Conservation (phyloP, 2,329 filamentous ascomycete genomes). For the Fusarium foetens region DNA sequence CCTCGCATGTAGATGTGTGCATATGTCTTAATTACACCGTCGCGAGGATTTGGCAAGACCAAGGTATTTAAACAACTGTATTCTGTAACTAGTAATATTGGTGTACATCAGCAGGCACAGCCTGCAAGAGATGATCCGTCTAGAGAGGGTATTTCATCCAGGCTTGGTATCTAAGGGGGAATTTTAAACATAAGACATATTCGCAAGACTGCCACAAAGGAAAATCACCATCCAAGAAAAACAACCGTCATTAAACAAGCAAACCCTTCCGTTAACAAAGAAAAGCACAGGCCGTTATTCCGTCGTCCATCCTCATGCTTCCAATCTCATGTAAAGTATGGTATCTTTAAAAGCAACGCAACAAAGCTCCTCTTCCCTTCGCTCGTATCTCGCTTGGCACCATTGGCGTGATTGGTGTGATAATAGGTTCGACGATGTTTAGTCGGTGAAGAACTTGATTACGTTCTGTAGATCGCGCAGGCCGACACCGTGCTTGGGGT, state of each 20-base stretch:
- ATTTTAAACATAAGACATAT: slow-evolving; percentile 25
- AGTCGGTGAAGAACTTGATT: slow-evolving; percentile 88
- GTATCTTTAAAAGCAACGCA: slow-evolving; percentile 29
- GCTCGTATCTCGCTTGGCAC: slow-evolving; percentile 1
- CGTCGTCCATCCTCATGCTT: slow-evolving; percentile 11
- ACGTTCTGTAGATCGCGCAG: slow-evolving; percentile 86
- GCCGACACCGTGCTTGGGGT: slow-evolving; percentile 85
- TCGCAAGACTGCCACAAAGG: slow-evolving; percentile 10
- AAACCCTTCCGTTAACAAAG: background rate
- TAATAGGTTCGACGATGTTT: slow-evolving; percentile 40
- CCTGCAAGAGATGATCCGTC: slow-evolving; percentile 19
- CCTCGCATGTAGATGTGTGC: too few relatives aligned
- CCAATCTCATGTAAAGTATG: slow-evolving; percentile 19
- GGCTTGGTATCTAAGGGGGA: slow-evolving; percentile 39
- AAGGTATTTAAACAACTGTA: background rate
- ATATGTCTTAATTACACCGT: too few relatives aligned
- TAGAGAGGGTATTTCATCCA: slow-evolving; percentile 36
- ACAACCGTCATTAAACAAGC: background rate
- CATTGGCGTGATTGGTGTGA: background rate
- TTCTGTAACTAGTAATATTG: slow-evolving; percentile 31
- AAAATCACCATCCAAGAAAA: slow-evolving; percentile 13
- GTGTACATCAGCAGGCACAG: slow-evolving; percentile 27
- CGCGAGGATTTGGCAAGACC: background rate
- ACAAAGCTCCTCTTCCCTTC: slow-evolving; percentile 1
- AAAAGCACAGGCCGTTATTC: slow-evolving; percentile 21